Conservation (phyloP, 441 rosid genomes). For the Erysimum pusillum region DNA sequence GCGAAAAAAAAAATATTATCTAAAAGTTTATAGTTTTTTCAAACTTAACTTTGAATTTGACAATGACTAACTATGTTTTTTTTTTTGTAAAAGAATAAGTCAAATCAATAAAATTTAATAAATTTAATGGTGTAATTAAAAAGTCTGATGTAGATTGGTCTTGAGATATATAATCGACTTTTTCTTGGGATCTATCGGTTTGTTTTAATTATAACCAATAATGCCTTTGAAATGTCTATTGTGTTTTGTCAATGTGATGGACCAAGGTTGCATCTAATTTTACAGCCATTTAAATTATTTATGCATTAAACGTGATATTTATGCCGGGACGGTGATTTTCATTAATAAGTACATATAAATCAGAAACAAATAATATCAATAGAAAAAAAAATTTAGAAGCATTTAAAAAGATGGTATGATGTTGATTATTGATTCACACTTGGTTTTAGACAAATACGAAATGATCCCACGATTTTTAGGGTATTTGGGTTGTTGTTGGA, state of each 20-base stretch:
- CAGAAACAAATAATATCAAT: background rate
- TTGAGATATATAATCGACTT: slow-evolving; percentile 16
- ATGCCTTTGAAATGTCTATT: slow-evolving; percentile 39
- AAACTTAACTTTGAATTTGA: slow-evolving; percentile 10
- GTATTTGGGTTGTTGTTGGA: background rate
- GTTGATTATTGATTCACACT: background rate
- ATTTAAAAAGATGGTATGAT: background rate
- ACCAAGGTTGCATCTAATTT: slow-evolving; percentile 39
- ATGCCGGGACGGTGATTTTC: slow-evolving; percentile 3
- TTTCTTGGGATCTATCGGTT: slow-evolving; percentile 1
- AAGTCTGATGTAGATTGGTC: slow-evolving; percentile 38
- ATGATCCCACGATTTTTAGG: background rate
- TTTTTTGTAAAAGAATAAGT: background rate
- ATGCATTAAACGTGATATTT: slow-evolving; percentile 4
- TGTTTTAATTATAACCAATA: slow-evolving; percentile 31
- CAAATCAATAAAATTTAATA: slow-evolving; percentile 14
- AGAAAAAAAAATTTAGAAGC: background rate
- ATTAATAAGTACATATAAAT: background rate
- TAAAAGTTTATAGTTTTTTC: background rate
- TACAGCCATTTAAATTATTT: slow-evolving; percentile 16
- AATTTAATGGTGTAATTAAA: slow-evolving; percentile 20
- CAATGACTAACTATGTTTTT: slow-evolving; percentile 13
- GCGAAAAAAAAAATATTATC: background rate
- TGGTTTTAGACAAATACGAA: background rate
- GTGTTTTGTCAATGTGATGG: slow-evolving; percentile 39